Evolutionary conservation across 2,329 filamentous ascomycete genomes (phyloP).

Genomic region (Myriosclerotinia scirpicola): DNA sequence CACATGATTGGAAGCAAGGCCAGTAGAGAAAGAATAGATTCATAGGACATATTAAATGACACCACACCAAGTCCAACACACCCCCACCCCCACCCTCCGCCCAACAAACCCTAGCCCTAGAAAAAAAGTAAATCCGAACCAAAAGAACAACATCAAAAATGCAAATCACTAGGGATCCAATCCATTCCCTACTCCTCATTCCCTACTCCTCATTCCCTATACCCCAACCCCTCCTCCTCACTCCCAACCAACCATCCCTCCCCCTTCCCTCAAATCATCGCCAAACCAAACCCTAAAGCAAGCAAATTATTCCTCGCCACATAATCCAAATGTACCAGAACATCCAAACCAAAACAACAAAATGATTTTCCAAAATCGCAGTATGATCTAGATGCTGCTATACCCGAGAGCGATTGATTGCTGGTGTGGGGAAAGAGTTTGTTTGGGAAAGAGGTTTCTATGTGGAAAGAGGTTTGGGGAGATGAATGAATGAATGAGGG

Average conservation of each 20-base stretch:
- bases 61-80: too few relatives aligned
- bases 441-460: not conserved
- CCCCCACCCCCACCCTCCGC: too few relatives aligned
- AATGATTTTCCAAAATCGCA: constrained; percentile 16
- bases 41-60: too few relatives aligned
- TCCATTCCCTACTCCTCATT: not conserved
- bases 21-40: too few relatives aligned
- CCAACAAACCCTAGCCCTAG: too few relatives aligned
- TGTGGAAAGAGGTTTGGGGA: not conserved
- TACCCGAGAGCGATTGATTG: constrained; percentile 1
- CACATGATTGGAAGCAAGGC: too few relatives aligned
- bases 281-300: constrained; percentile 10
- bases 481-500: fast-evolving
- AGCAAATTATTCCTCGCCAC: not conserved
- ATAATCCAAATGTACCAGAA: not conserved
- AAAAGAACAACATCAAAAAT: too few relatives aligned
- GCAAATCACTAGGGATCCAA: too few relatives aligned
- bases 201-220: too few relatives aligned
- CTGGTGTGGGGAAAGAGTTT: constrained; percentile 3
- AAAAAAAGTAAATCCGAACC: too few relatives aligned
- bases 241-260: not conserved
- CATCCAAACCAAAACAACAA: constrained; percentile 2
- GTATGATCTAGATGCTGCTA: not conserved
- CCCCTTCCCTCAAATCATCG: not conserved
- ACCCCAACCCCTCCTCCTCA: too few relatives aligned